Evolutionary conservation across 23 red algal species (phyloP), one percentile per base, ranked within the genome.

Genomic region (Gracilariopsis chorda): DNA sequence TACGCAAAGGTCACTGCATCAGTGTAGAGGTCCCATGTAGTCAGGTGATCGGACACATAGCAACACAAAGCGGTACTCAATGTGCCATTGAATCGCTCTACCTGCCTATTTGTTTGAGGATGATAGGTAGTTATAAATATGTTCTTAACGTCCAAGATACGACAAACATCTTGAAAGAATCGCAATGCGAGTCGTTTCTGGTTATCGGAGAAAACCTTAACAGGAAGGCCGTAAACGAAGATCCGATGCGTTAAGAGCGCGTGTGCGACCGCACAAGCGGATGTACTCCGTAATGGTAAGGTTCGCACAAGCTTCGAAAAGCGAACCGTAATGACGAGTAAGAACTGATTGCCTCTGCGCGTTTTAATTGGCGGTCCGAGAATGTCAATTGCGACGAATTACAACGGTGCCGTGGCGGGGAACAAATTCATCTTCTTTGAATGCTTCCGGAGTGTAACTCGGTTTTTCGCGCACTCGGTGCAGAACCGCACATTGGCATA

Each of bases 111-210:
- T 9, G 67, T 73, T 73, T 73, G 67, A 19, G 6, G 67, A 5
- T 73, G 67, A 32, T 73, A 33, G 35, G 67, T 73, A 13, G 68
- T 73, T 23, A 39, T 90, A 75, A 65, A 76, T 12, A 78, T 1
- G 48, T 78, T 72, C 68, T 90, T 78, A 5, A 52, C 42, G 14
- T 57, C 57, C 4, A 56, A 42, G 21, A 78, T 24, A 35, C 63
- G 17, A 77, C 67, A 90, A 28, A 78, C 47, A 33, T 72, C 85
- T 55, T 78, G 85, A 61, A 78, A 90, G 67, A 78, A 90, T 48
- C 21, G 7, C 16, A 42, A 37, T 16, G 69, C 20, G 51, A 90
- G 78, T 48, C 62, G 85, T 2, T 24, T 61, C 0, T 69, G 69
- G 41, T 90, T 76, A 25, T 90, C 68, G 1, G 85, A 90, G 24